Evolutionary conservation across 2,329 filamentous ascomycete species (phyloP).

Genomic region (Paecilomyces formosus): DNA sequence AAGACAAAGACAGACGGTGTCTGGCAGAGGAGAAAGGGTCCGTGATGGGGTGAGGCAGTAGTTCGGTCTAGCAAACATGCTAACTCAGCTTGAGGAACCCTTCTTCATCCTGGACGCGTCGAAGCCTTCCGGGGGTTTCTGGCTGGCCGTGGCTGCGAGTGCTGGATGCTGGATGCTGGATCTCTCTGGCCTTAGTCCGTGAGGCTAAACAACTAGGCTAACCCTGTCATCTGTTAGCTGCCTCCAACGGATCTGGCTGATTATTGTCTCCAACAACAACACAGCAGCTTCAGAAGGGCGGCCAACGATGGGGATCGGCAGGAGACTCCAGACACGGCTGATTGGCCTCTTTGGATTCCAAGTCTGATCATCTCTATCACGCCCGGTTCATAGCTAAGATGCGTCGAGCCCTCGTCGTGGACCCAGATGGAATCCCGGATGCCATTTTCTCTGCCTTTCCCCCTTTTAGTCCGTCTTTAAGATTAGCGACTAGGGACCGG

Average conservation of each 20-base stretch:
- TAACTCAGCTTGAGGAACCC: too few relatives aligned
- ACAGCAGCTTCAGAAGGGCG: background rate
- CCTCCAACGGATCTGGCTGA: too few relatives aligned
- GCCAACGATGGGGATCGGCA: background rate
- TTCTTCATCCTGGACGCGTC: background rate
- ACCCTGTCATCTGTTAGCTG: background rate
- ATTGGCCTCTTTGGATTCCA: background rate
- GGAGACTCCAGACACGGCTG: background rate
- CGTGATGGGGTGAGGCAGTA: background rate
- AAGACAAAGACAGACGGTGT: background rate
- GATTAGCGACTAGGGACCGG: background rate
- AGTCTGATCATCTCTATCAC: too few relatives aligned
- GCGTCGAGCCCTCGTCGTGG: background rate
- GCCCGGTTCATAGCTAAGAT: background rate
- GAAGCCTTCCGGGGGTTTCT: background rate
- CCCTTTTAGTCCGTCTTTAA: background rate
- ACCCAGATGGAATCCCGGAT: background rate
- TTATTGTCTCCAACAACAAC: too few relatives aligned
- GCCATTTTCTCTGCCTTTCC: background rate
- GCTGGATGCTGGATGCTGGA: background rate
- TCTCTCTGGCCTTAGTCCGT: background rate
- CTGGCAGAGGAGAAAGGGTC: background rate
- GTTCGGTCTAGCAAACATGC: background rate
- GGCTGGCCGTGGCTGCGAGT: background rate
- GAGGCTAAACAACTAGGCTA: background rate